A percentile compares a stretch with the other conserved stretches of the same genome.
These are phyloP conservation scores for Solanum arcanum DNA, from an alignment of 257 asterid species.

Conservation along the genomic window DNA sequence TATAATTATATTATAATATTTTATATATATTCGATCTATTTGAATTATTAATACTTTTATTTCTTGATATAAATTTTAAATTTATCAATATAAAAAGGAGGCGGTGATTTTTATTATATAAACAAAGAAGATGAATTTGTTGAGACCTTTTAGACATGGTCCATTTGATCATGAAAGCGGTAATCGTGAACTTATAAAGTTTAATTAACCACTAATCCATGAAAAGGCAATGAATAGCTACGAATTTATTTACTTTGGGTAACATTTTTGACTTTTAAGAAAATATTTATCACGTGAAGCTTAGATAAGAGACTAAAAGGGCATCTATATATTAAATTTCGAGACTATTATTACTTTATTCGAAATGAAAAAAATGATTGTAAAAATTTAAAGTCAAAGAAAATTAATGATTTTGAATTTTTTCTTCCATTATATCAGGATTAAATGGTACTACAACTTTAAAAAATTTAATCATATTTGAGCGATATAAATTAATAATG, in stretches of 20 bases:
- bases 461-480: background rate
- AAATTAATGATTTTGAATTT: too few relatives aligned
- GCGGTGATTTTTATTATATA: too few relatives aligned
- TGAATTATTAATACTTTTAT: too few relatives aligned
- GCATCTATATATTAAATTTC: background rate
- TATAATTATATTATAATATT: background rate
- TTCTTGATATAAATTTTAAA: too few relatives aligned
- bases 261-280: background rate
- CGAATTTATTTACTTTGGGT: background rate
- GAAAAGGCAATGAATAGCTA: background rate
- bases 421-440: background rate
- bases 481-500: background rate
- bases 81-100: too few relatives aligned
- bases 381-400: too few relatives aligned
- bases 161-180: background rate
- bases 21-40: too few relatives aligned
- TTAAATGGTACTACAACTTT: too few relatives aligned
- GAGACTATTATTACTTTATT: background rate
- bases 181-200: background rate
- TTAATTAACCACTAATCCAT: background rate
- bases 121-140: background rate
- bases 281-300: background rate
- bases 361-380: too few relatives aligned
- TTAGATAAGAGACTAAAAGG: background rate
- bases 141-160: background rate